A percentile compares a stretch with the other conserved stretches of the same genome.
These are phyloP conservation scores for Euphorbia corollata DNA, from an alignment of 441 rosid genomes.

Conservation along the genomic window DNA sequence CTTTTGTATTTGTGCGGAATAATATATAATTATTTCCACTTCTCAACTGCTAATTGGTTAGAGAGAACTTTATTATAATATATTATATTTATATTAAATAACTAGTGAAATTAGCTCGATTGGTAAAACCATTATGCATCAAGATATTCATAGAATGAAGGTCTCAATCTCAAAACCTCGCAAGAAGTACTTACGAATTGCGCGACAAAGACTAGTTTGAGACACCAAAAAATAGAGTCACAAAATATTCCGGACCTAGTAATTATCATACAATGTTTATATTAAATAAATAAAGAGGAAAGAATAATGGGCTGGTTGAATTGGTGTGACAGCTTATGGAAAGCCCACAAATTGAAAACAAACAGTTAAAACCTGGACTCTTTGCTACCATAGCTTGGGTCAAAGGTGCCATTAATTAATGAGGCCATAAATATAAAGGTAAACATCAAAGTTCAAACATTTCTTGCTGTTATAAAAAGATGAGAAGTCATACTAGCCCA, in stretches of 20 bases:
- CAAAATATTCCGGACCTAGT: too few species aligned
- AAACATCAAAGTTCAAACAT: too few species aligned
- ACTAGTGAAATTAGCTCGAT: too few species aligned
- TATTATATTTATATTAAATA: not conserved
- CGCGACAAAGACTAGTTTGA: too few species aligned
- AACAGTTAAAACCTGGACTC: conserved; percentile 9
- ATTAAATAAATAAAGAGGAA: not conserved
- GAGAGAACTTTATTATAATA: conserved; percentile 3
- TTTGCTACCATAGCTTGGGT: conserved; percentile 6
- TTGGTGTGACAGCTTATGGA: conserved; percentile 9
- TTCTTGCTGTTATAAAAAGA: not conserved
- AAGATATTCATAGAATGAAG: too few species aligned
- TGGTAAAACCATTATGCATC: not conserved
- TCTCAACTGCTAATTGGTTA: conserved; percentile 10
- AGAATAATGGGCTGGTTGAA: conserved; percentile 6
- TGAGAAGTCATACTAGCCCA: not conserved
- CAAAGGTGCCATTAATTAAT: conserved; percentile 14
- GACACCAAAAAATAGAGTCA: too few species aligned
- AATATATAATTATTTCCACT: not conserved
- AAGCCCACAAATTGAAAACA: conserved; percentile 11
- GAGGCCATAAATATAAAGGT: not conserved
- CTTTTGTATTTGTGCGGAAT: conserved; percentile 18
- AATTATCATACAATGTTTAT: too few species aligned
- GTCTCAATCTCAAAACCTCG: too few species aligned
- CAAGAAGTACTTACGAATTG: too few species aligned